A percentile compares a stretch with the other conserved stretches of the same genome.
Conservation (phyloP, 768 basidiomycete genomes). For the Suillus decipiens region DNA sequence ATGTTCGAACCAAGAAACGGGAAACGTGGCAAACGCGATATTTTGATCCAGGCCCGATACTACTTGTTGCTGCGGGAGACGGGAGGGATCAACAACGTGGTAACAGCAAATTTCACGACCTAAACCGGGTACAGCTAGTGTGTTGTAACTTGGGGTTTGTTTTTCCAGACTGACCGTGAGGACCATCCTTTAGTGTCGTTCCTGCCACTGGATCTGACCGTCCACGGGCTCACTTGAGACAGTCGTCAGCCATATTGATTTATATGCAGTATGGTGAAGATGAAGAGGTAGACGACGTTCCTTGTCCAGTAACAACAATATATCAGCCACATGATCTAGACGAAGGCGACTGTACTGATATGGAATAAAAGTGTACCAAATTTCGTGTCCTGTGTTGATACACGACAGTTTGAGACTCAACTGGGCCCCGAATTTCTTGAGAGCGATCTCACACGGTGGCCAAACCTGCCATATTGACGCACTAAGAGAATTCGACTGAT, state of each 20-base stretch:
- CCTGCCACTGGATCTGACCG: constrained; percentile 89
- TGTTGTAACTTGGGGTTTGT: constrained; percentile 26
- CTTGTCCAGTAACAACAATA: constrained; percentile 14
- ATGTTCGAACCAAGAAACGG: constrained; percentile 70
- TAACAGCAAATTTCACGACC: constrained; percentile 87
- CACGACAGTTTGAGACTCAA: neutral
- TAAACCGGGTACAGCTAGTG: constrained; percentile 94
- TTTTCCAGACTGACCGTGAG: constrained; percentile 41
- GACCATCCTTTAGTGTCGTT: constrained; percentile 98
- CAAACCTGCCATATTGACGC: too few species aligned
- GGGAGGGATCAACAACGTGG: constrained; percentile 54
- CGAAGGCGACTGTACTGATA: constrained; percentile 84
- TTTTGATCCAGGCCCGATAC: constrained; percentile 93
- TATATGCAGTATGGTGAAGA: constrained; percentile 99
- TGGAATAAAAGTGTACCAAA: constrained; percentile 45
- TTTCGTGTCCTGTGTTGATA: neutral
- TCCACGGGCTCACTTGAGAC: constrained; percentile 87
- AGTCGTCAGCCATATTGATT: constrained; percentile 94
- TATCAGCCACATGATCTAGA: constrained; percentile 88
- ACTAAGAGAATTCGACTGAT: neutral
- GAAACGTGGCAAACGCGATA: constrained; percentile 70
- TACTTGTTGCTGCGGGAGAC: constrained; percentile 61
- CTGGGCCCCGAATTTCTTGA: neutral
- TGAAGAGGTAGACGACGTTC: constrained; percentile 66
- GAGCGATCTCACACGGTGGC: neutral